Evolutionary conservation across 768 basidiomycete species (phyloP).

Genomic region (Termitomyces titanicus): DNA sequence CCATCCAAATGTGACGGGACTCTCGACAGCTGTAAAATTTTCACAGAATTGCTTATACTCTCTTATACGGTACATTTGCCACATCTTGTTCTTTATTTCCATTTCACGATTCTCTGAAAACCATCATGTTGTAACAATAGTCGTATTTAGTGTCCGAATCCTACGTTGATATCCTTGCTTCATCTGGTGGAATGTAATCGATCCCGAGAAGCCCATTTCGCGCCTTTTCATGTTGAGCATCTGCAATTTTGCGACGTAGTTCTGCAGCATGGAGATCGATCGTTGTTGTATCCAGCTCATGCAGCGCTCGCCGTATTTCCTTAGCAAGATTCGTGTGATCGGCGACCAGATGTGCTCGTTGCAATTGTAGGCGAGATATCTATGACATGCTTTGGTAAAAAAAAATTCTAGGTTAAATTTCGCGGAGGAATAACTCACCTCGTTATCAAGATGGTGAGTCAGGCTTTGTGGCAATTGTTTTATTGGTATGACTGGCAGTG

Average conservation of each 20-base stretch:
- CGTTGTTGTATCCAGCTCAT: slow-evolving; percentile 57
- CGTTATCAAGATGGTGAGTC: slow-evolving; percentile 20
- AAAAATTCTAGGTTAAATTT: neutral
- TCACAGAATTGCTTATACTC: too few species aligned
- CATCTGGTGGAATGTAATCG: slow-evolving; percentile 27
- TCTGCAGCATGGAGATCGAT: slow-evolving; percentile 61
- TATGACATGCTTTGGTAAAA: slow-evolving; percentile 8
- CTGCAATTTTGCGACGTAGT: slow-evolving; percentile 54
- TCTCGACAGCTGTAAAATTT: too few species aligned
- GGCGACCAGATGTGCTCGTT: slow-evolving; percentile 34
- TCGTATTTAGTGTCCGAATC: neutral
- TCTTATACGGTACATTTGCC: too few species aligned
- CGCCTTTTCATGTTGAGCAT: slow-evolving; percentile 59
- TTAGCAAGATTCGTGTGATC: slow-evolving; percentile 38
- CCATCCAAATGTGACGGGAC: too few species aligned
- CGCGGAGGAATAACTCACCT: slow-evolving; percentile 4
- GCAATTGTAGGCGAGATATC: slow-evolving; percentile 33
- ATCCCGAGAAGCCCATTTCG: slow-evolving; percentile 59
- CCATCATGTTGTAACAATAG: neutral
- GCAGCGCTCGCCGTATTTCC: slow-evolving; percentile 45
- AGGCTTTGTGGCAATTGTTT: slow-evolving; percentile 23
- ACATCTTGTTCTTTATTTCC: too few species aligned
- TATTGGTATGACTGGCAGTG: slow-evolving; percentile 28
- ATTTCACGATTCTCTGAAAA: neutral
- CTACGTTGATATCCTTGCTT: neutral